Evolutionary conservation across 139 green algal species (phyloP), one percentile per base, ranked within the genome.

Genomic region (Coelastrella sp.): DNA sequence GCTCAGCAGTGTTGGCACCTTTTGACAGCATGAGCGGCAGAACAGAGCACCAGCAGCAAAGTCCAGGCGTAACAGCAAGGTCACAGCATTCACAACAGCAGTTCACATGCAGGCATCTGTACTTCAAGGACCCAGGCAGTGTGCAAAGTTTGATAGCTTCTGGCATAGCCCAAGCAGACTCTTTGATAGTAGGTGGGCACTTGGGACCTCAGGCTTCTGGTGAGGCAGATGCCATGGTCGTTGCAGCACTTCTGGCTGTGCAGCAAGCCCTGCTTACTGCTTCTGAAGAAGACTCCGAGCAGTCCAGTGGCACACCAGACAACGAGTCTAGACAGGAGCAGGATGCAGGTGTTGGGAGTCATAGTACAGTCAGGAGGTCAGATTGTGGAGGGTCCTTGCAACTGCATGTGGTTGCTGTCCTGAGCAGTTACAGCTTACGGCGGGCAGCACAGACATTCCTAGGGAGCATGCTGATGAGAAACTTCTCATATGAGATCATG

Each of bases 381-480:
- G 35, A 45, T n/a, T 30, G 6, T 59, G 40, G 69, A 34, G 50
- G 5, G n/a, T 40, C 5, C 30, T 27, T 30, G 3, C 32, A 63
- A 35, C 80, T 86, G 51, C 80, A 86, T 57, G 80, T 86, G 15
- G 80, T 86, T 25, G 67, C 64, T 11, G 64, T 79, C 23, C 32
- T 86, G 51, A 38, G n/a, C 34, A 80, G 66, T 34, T 86, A 86
- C 67, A 79, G 80, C 43, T 32, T 86, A 67, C 48, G 80, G 66
- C 66, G 80, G 5, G 40, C 80, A 59, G 67, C 32, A 13, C 66
- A 86, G 67, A 25, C 21, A 34, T 86, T 86, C 38, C 67, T 86
- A 63, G 30, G 5, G 4, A 60, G 45, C 35, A 72, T 79, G 80
- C 68, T 86, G 17, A 25, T 67, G 80, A 50, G 67, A 19, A 43